Percentiles rank a stretch among this genome's conserved stretches.
These are phyloP conservation scores for Nothophaeocryptopus gaeumannii DNA, from an alignment of 2,329 filamentous ascomycete genomes.

Conservation along the genomic window DNA sequence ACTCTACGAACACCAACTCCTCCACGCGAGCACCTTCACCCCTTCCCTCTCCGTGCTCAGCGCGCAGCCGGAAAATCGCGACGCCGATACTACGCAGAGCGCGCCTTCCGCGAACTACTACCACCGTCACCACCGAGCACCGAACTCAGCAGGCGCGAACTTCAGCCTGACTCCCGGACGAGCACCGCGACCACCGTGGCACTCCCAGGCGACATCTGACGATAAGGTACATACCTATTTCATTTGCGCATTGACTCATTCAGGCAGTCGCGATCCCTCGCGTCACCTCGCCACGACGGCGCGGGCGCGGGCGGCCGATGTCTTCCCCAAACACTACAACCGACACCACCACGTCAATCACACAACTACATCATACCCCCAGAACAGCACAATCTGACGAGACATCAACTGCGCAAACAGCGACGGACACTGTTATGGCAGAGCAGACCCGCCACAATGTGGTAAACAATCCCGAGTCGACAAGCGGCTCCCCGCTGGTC, in stretches of 20 bases:
- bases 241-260: neutral
- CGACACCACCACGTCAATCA: neutral
- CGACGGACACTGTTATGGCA: conserved; percentile 62
- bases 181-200: conserved; percentile 17
- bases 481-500: conserved; percentile 59
- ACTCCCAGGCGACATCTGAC: conserved; percentile 16
- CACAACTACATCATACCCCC: neutral
- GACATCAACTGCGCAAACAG: conserved; percentile 20
- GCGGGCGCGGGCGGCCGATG: too few relatives aligned
- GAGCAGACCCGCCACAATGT: conserved; percentile 68
- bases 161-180: conserved; percentile 11
- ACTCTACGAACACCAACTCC: neutral
- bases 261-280: conserved; percentile 3
- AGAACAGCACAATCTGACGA: conserved; percentile 18
- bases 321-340: too few relatives aligned
- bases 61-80: conserved; percentile 13
- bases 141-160: conserved; percentile 1
- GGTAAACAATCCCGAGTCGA: conserved; percentile 69
- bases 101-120: conserved; percentile 7
- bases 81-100: conserved; percentile 7
- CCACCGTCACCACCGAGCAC: conserved; percentile 2
- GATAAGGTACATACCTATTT: conserved; percentile 14
- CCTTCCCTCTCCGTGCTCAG: conserved; percentile 10
- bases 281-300: conserved; percentile 8
- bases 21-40: neutral